Evolutionary conservation across 148 eudicot species (phyloP).

Genomic region (Silene uniflora): DNA sequence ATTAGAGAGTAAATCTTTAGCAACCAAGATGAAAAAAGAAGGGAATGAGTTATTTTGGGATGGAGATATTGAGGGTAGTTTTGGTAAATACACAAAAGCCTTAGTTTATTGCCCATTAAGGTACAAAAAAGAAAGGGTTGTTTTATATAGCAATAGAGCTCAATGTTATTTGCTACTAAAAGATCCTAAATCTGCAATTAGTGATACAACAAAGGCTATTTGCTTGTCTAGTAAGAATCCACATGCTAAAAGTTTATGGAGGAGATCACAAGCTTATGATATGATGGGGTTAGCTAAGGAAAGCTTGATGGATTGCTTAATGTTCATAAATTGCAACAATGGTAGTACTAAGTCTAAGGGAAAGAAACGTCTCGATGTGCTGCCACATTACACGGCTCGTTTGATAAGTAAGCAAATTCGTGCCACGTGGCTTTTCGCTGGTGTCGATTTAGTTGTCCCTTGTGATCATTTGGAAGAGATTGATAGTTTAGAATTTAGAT

Average conservation of each 20-base stretch:
- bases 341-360: slow-evolving; percentile 17
- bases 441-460: background rate
- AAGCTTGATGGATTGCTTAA: slow-evolving; percentile 81
- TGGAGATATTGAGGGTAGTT: slow-evolving; percentile 57
- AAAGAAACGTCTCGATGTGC: slow-evolving; percentile 23
- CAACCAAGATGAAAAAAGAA: slow-evolving; percentile 53
- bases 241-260: slow-evolving; percentile 82
- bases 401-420: slow-evolving; percentile 76
- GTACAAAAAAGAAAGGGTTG: slow-evolving; percentile 64
- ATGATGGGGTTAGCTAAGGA: slow-evolving; percentile 70
- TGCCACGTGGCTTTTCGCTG: slow-evolving; percentile 60
- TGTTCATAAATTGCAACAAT: slow-evolving; percentile 45
- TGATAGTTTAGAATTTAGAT: too few relatives aligned
- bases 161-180: slow-evolving; percentile 59
- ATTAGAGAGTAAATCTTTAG: slow-evolving; percentile 40
- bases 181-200: slow-evolving; percentile 49
- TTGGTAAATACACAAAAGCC: slow-evolving; percentile 54
- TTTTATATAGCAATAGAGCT: slow-evolving; percentile 82
- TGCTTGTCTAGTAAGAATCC: slow-evolving; percentile 52
- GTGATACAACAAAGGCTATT: slow-evolving; percentile 75
- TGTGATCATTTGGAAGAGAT: slow-evolving; percentile 14
- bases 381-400: slow-evolving; percentile 56
- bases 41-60: slow-evolving; percentile 52
- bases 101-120: slow-evolving; percentile 60
- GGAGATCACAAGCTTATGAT: slow-evolving; percentile 91